Evolutionary conservation across 2,329 filamentous ascomycete species (phyloP).

Genomic region (Penicillium decumbens): DNA sequence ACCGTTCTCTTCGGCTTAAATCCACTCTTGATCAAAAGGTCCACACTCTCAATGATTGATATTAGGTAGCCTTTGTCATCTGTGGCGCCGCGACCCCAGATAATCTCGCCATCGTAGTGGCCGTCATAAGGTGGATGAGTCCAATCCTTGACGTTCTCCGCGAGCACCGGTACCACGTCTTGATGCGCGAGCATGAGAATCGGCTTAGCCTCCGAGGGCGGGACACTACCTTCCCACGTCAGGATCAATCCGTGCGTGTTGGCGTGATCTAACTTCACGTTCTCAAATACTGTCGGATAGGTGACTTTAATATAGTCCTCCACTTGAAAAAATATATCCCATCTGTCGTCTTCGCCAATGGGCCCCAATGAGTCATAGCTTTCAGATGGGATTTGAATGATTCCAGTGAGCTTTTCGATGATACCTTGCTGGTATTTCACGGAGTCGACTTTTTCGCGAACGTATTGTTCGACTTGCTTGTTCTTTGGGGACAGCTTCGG

Average conservation of each 20-base stretch:
- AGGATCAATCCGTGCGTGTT: constrained; percentile 50
- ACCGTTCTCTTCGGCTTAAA: constrained; percentile 55
- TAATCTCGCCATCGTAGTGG: constrained; percentile 52
- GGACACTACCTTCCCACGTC: constrained; percentile 46
- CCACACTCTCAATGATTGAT: constrained; percentile 49
- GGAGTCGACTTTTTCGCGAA: constrained; percentile 14
- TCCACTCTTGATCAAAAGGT: constrained; percentile 49
- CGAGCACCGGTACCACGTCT: constrained; percentile 54
- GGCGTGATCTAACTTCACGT: constrained; percentile 50
- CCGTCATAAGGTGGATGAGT: constrained; percentile 58
- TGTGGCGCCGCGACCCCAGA: constrained; percentile 58
- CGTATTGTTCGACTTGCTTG: constrained; percentile 10
- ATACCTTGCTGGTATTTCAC: constrained; percentile 5
- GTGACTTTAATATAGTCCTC: constrained; percentile 45
- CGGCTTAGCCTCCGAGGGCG: constrained; percentile 40
- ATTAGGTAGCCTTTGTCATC: constrained; percentile 62
- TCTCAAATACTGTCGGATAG: constrained; percentile 48
- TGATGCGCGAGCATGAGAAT: constrained; percentile 60
- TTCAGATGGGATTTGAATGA: constrained; percentile 50
- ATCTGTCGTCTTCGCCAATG: constrained; percentile 52
- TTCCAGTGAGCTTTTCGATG: constrained; percentile 16
- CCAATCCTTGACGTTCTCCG: constrained; percentile 51
- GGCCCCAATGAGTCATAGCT: constrained; percentile 53
- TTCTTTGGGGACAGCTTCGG: constrained; percentile 18
- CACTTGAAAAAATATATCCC: constrained; percentile 54